Percentiles rank a stretch among this genome's conserved stretches.
Conservation (phyloP, 2,329 filamentous ascomycete species). For the Blastomyces emzantsi region DNA sequence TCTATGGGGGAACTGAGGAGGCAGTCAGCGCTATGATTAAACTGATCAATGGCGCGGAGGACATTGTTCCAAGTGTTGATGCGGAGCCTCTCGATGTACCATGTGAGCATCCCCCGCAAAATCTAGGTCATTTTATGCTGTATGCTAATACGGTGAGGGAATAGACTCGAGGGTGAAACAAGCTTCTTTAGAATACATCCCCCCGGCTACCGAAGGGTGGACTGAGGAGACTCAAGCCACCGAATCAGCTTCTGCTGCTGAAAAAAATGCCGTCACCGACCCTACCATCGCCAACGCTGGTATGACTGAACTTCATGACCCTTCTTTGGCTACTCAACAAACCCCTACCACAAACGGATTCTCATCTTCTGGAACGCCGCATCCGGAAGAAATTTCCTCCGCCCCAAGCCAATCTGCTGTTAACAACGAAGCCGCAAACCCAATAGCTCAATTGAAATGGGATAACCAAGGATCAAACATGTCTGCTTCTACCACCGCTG, state of each 20-base stretch:
- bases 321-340: conserved; percentile 47
- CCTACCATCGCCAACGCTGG: conserved; percentile 53
- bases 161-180: conserved; percentile 46
- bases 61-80: conserved; percentile 50
- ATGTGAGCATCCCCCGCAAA: not conserved
- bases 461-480: conserved; percentile 41
- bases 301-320: conserved; percentile 49
- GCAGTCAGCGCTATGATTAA: conserved; percentile 52
- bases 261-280: conserved; percentile 39
- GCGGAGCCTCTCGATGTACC: conserved; percentile 42
- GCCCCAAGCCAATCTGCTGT: conserved; percentile 35
- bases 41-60: conserved; percentile 51
- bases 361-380: conserved; percentile 12
- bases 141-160: conserved; percentile 12
- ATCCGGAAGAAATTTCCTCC: conserved; percentile 21
- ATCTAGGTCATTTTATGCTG: not conserved
- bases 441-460: conserved; percentile 46
- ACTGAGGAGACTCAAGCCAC: conserved; percentile 41
- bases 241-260: conserved; percentile 28
- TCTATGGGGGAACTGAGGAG: conserved; percentile 53
- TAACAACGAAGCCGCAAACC: conserved; percentile 34
- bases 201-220: conserved; percentile 30
- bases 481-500: conserved; percentile 44
- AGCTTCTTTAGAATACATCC: conserved; percentile 38
- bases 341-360: conserved; percentile 42